These are phyloP conservation scores for Plantago major DNA, from an alignment of 257 asterid genomes.

Conservation along the genomic window DNA sequence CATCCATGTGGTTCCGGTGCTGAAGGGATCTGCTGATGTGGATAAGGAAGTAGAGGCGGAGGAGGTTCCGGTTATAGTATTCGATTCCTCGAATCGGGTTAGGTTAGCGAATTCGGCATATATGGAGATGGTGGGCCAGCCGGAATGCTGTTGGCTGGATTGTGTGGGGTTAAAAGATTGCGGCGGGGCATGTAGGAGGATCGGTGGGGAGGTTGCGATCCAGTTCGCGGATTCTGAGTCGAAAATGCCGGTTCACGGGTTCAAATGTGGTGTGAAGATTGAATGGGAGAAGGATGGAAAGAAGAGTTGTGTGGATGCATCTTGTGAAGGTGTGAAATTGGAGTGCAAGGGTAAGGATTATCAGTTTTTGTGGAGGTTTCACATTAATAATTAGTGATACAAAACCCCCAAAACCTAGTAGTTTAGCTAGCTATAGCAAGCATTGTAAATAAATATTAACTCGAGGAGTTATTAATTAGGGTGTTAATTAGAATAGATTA, in stretches of 20 bases:
- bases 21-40: conserved; percentile 42
- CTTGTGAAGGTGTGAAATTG: conserved; percentile 43
- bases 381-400: conserved; percentile 2
- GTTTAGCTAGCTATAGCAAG: no score
- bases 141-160: conserved; percentile 88
- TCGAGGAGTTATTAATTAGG: no score
- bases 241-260: conserved; percentile 34
- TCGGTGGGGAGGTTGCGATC: conserved; percentile 73
- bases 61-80: conserved; percentile 51
- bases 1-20: background rate
- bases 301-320: conserved; percentile 45
- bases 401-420: no score
- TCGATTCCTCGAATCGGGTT: conserved; percentile 67
- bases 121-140: conserved; percentile 91
- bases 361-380: conserved; percentile 82
- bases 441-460: no score
- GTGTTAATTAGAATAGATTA: no score
- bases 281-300: conserved; percentile 69
- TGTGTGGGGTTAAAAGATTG: conserved; percentile 18
- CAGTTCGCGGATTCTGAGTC: conserved; percentile 32
- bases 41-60: conserved; percentile 70
- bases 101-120: conserved; percentile 72
- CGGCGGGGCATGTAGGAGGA: conserved; percentile 51
- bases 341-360: conserved; percentile 57
- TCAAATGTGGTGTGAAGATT: conserved; percentile 54